Base-by-base conservation (phyloP, 2,329 filamentous ascomycete species). In the Zelopaecilomyces penicillatus region DNA sequence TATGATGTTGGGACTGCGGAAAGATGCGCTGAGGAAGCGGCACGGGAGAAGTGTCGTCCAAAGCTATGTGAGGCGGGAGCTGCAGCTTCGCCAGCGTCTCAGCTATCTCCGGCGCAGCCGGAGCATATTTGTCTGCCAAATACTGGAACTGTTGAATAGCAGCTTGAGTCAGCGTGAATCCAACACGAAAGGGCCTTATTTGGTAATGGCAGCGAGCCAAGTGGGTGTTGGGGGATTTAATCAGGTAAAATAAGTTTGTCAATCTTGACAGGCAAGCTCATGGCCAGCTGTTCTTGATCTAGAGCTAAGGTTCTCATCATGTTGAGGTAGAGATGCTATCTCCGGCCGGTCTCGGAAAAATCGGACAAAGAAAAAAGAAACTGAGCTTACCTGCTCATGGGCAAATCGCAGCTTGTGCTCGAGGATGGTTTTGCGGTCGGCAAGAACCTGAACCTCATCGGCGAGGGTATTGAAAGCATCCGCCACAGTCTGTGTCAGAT, bases 261-360 rank as follows among this genome's bases (percentile, higher is more conserved):
- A 71, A 74, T 85, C 83, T 78, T 66, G 60, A 64, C 63, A 65
- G 54, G 54, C 53, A 49, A 47, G 50, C 69, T 73, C 19, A 70
- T 57, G 50, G 51, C 50, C 52, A 60, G 74, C 69, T 77, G 74
- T 81, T 87, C 75, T 74, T 83, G 83, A 85, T 87, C 84, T 87
- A 87, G 84, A 88, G 84, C 84, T 87, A 87, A 84, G 62, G 61
- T 48, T 57, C 59, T 67, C 65, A 67, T 67, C 64, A 67, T 62
- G 52, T 54, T 60, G 55, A 55, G 55, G 46, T 31, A 41, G 31
- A 43, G 19, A 19, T 19, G 19, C 19, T 19, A 19, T 19, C 19
- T 19, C 19, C 19, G 19, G 45, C 26, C 12, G 38, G 42, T 44
- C 36, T 39, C 35, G 46, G 12, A 19, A 41, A 32, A 39, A 32